Percentiles rank a stretch among this genome's conserved stretches.
phyloP scores from a whole-genome alignment of 768 basidiomycete species.

The Tephrocybe sp. region DNA sequence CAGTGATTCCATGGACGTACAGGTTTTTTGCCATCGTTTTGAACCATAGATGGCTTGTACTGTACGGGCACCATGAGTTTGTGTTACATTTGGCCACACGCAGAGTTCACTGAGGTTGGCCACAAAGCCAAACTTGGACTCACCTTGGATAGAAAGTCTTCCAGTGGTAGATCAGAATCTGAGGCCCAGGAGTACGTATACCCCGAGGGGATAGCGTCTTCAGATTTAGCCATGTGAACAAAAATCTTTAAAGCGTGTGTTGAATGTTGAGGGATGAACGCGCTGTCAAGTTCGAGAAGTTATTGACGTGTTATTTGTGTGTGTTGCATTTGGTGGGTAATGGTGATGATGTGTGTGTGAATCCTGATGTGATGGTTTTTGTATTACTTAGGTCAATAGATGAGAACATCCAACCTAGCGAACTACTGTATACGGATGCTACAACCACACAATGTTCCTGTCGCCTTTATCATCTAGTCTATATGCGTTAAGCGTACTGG shows the following conservation, averaged over 20 bases:
- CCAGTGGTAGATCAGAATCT: conserved; percentile 38
- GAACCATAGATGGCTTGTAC: conserved; percentile 78
- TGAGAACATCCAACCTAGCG: no score
- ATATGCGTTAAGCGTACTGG: no score
- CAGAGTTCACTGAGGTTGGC: not conserved
- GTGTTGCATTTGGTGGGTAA: not conserved
- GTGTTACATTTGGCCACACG: not conserved
- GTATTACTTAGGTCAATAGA: no score
- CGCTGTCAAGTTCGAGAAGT: not conserved
- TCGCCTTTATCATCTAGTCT: no score
- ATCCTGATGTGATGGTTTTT: no score
- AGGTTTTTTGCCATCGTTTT: conserved; percentile 75
- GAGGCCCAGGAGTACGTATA: conserved; percentile 58
- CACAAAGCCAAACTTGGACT: not conserved
- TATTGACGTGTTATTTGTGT: conserved; percentile 11
- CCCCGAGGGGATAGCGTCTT: conserved; percentile 38
- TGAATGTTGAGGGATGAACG: not conserved
- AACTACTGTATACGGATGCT: no score
- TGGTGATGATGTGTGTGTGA: not conserved
- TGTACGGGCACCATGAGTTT: conserved; percentile 30
- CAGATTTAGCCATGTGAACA: conserved; percentile 23
- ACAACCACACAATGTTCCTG: no score
- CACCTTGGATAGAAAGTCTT: conserved; percentile 60
- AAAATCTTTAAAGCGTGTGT: not conserved
- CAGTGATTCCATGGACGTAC: conserved; percentile 35